These are phyloP conservation scores for Talaromyces islandicus DNA, from an alignment of 2,329 filamentous ascomycete genomes.

Conservation along the genomic window DNA sequence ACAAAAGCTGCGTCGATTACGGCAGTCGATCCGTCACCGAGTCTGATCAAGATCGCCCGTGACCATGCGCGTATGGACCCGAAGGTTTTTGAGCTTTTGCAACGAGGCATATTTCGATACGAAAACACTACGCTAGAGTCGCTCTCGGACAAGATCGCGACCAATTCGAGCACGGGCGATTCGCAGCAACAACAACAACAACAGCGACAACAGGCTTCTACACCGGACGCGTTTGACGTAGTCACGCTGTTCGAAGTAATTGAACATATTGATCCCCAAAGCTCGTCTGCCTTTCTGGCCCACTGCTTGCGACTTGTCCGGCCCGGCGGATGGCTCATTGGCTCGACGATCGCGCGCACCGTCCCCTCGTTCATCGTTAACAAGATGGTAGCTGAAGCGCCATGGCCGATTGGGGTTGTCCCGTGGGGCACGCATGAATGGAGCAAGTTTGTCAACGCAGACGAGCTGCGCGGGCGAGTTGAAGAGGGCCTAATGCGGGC, in stretches of 20 bases:
- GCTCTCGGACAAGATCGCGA: slow-evolving; percentile 34
- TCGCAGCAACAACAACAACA: neutral
- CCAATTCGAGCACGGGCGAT: slow-evolving; percentile 10
- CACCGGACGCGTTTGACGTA: slow-evolving; percentile 56
- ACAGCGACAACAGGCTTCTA: neutral
- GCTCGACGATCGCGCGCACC: slow-evolving; percentile 87
- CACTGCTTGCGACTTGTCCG: slow-evolving; percentile 58
- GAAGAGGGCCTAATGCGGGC: slow-evolving; percentile 42
- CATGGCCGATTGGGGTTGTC: slow-evolving; percentile 64
- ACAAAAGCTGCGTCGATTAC: slow-evolving; percentile 37
- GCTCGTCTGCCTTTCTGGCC: slow-evolving; percentile 60
- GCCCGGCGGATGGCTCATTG: slow-evolving; percentile 87
- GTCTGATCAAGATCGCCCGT: slow-evolving; percentile 57
- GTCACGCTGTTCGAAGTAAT: slow-evolving; percentile 91
- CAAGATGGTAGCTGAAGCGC: slow-evolving; percentile 83
- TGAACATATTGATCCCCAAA: slow-evolving; percentile 78
- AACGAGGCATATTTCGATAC: slow-evolving; percentile 59
- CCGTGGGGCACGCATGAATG: slow-evolving; percentile 93
- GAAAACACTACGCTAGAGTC: slow-evolving; percentile 71
- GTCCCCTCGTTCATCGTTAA: slow-evolving; percentile 88
- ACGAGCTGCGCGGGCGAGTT: slow-evolving; percentile 52
- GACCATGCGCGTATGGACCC: slow-evolving; percentile 72
- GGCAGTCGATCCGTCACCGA: slow-evolving; percentile 41
- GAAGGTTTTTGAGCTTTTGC: slow-evolving; percentile 47
- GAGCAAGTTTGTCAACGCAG: slow-evolving; percentile 88